Percentiles rank a stretch among this genome's conserved stretches.
These are phyloP conservation scores for Eucommia ulmoides DNA, from an alignment of 257 asterid genomes.

Conservation along the genomic window DNA sequence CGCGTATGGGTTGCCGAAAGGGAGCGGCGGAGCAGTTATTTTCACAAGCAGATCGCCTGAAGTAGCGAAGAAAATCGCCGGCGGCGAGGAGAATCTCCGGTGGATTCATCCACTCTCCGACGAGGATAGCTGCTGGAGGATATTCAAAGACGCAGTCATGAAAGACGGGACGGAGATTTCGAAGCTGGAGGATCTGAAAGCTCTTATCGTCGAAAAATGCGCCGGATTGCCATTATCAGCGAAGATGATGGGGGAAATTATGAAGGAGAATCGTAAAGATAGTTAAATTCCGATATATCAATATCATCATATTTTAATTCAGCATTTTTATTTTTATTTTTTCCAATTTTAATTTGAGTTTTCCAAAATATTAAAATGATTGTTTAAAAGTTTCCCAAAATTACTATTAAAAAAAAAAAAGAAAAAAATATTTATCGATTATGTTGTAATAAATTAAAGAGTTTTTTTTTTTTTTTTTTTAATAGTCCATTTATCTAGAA, in stretches of 20 bases:
- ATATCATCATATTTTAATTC: too few relatives aligned
- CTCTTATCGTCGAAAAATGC: constrained; percentile 11
- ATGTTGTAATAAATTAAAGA: too few relatives aligned
- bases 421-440: too few relatives aligned
- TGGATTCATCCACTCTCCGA: constrained; percentile 18
- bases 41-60: constrained; percentile 21
- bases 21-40: constrained; percentile 22
- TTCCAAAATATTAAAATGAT: too few relatives aligned
- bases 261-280: background rate
- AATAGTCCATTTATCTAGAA: too few relatives aligned
- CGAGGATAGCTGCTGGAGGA: constrained; percentile 27
- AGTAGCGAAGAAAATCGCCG: constrained; percentile 17
- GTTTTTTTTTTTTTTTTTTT: too few relatives aligned
- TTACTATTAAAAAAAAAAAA: too few relatives aligned
- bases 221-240: constrained; percentile 34
- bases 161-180: constrained; percentile 6
- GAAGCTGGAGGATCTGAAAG: background rate
- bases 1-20: constrained; percentile 26
- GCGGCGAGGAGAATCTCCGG: constrained; percentile 17
- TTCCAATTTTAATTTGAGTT: too few relatives aligned
- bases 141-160: constrained; percentile 15
- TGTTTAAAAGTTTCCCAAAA: too few relatives aligned
- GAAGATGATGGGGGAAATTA: constrained; percentile 30
- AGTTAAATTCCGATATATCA: too few relatives aligned
- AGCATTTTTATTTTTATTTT: too few relatives aligned